A percentile compares a stretch with the other conserved stretches of the same genome.
These are phyloP conservation scores for Calocybe gambosa DNA, from an alignment of 1,284 basidiomycete genomes.

Conservation along the genomic window DNA sequence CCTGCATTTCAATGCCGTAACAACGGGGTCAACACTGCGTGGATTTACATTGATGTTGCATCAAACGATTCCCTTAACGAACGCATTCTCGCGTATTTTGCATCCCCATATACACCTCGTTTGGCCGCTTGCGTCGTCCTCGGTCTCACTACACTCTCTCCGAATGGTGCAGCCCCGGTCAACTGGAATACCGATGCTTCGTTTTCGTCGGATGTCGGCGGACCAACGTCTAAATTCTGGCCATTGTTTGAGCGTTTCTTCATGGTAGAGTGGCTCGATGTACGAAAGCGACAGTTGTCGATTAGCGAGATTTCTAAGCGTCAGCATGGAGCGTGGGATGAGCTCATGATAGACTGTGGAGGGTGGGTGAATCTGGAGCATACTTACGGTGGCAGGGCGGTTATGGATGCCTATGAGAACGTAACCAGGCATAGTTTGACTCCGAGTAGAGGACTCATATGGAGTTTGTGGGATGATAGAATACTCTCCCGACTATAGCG, in stretches of 20 bases:
- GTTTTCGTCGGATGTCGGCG: background rate
- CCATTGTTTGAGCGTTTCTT: conserved; percentile 48
- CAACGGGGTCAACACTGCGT: conserved; percentile 20
- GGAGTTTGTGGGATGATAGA: conserved; percentile 52
- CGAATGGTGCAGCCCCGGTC: conserved; percentile 22
- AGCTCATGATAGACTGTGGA: conserved; percentile 46
- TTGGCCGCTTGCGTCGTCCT: conserved; percentile 42
- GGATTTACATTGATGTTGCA: conserved; percentile 60
- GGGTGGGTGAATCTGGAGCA: conserved; percentile 48
- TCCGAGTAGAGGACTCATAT: conserved; percentile 50
- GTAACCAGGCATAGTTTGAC: conserved; percentile 39
- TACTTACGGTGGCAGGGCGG: conserved; percentile 37
- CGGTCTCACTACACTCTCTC: conserved; percentile 49
- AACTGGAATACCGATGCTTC: conserved; percentile 35
- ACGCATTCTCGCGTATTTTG: conserved; percentile 35
- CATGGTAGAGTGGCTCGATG: conserved; percentile 58
- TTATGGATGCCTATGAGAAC: conserved; percentile 41
- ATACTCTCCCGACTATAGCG: conserved; percentile 1
- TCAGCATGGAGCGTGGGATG: conserved; percentile 50
- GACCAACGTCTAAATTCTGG: conserved; percentile 20
- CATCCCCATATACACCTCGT: conserved; percentile 24
- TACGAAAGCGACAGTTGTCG: conserved; percentile 41
- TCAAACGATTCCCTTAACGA: conserved; percentile 46
- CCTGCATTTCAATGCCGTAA: conserved; percentile 19
- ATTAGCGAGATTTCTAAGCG: conserved; percentile 37